phyloP scores from a whole-genome alignment of 331 rosid genomes.

The Saraca asoca region DNA sequence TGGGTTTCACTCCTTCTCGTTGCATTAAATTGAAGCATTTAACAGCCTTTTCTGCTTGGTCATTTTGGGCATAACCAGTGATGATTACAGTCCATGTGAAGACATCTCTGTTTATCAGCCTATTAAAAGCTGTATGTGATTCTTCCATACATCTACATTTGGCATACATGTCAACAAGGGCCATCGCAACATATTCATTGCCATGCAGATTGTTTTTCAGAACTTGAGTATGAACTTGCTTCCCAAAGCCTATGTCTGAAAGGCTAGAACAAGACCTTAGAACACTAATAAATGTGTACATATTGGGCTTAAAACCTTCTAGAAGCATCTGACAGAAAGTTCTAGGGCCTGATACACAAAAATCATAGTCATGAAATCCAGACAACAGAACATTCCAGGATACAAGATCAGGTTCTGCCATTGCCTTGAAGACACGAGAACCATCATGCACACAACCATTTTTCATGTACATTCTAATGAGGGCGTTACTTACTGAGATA shows the following conservation, averaged over 20 bases:
- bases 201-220: slow-evolving; percentile 48
- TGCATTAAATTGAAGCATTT: slow-evolving; percentile 50
- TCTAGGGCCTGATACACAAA: slow-evolving; percentile 43
- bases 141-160: slow-evolving; percentile 52
- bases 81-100: slow-evolving; percentile 68
- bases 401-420: slow-evolving; percentile 53
- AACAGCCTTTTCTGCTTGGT: slow-evolving; percentile 60
- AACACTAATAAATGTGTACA: slow-evolving; percentile 58
- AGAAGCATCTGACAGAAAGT: slow-evolving; percentile 50
- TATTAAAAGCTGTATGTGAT: slow-evolving; percentile 46
- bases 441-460: slow-evolving; percentile 49
- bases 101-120: slow-evolving; percentile 47
- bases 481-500: slow-evolving; percentile 52
- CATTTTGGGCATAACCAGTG: slow-evolving; percentile 47
- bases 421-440: slow-evolving; percentile 48
- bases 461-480: slow-evolving; percentile 68
- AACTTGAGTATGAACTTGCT: slow-evolving; percentile 59
- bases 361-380: slow-evolving; percentile 50
- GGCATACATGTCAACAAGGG: slow-evolving; percentile 65
- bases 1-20: slow-evolving; percentile 59
- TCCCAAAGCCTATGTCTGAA: slow-evolving; percentile 51
- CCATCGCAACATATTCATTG: slow-evolving; percentile 55
- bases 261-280: slow-evolving; percentile 67
- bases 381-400: slow-evolving; percentile 71
- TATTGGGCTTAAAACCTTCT: slow-evolving; percentile 59